Conservation (phyloP, 768 basidiomycete species). For the Rhodotorula sphaerocarpa region DNA sequence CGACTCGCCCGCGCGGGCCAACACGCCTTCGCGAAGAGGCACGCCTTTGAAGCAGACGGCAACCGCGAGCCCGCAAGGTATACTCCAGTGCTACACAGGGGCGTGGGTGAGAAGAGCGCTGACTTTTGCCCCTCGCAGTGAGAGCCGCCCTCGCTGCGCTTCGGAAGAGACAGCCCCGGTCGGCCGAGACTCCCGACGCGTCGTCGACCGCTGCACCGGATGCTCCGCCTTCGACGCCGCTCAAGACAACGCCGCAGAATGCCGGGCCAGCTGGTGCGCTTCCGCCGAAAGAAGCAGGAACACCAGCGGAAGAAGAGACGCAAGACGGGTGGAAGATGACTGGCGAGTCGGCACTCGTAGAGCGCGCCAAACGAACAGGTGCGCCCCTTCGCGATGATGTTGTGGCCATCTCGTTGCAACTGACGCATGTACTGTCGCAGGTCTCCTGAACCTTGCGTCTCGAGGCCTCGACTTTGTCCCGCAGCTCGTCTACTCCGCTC, state of each 20-base stretch:
- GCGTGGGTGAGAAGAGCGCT: not conserved
- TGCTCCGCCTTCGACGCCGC: not conserved
- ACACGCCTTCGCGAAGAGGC: no score
- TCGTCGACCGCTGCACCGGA: not conserved
- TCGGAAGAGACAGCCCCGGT: constrained; percentile 2
- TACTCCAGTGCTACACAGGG: rapidly evolving
- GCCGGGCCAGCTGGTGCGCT: no score
- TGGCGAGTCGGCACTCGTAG: constrained; percentile 17
- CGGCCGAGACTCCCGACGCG: not conserved
- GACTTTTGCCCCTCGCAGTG: not conserved
- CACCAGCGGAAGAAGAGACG: not conserved
- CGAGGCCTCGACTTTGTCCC: constrained; percentile 10
- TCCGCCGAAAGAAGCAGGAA: not conserved
- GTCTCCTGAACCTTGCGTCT: constrained; percentile 24
- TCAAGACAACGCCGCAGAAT: no score
- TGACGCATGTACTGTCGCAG: not conserved
- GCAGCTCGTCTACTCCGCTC: constrained; percentile 6
- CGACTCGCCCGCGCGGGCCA: no score
- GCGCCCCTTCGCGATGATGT: not conserved
- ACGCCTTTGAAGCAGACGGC: not conserved
- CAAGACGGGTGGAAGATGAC: constrained; percentile 8
- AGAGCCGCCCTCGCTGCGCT: constrained; percentile 28
- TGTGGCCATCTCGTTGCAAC: not conserved
- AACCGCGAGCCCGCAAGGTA: constrained; percentile 18
- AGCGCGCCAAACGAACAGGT: constrained; percentile 16